A percentile compares a stretch with the other conserved stretches of the same genome.
Conservation (phyloP, 2,329 filamentous ascomycete species). For the Talaromyces sp. region DNA sequence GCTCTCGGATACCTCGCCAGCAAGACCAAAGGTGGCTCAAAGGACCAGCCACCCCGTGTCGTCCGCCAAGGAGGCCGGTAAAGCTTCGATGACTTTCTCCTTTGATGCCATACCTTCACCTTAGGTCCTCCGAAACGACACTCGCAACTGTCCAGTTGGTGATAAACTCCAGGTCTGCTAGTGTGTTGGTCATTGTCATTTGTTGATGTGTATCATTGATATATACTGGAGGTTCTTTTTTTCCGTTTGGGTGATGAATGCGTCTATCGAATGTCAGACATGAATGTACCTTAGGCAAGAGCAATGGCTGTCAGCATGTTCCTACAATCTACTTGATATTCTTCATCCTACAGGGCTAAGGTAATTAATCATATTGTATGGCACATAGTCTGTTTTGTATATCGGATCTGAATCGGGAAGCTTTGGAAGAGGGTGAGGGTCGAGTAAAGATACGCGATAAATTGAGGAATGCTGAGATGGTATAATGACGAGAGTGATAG, state of each 20-base stretch:
- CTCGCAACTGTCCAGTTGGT: not conserved
- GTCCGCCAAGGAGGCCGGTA: not conserved
- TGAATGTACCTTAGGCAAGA: no score
- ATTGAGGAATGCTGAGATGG: not conserved
- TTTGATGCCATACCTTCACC: not conserved
- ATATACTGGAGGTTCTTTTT: not conserved
- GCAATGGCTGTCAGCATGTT: not conserved
- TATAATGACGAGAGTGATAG: slow-evolving; percentile 1
- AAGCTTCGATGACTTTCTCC: not conserved
- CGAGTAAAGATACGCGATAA: not conserved
- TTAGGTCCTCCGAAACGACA: not conserved
- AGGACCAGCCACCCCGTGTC: not conserved
- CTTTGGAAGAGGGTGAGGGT: not conserved
- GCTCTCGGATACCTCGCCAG: not conserved
- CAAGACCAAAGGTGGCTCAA: not conserved
- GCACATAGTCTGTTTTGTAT: slow-evolving; percentile 22
- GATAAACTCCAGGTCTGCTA: not conserved
- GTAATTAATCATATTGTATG: not conserved
- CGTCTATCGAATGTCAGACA: no score
- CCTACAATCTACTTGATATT: not conserved
- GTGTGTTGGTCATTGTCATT: not conserved
- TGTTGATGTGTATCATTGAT: no score
- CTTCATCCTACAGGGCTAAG: not conserved
- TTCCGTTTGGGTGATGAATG: not conserved
- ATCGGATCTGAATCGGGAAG: slow-evolving; percentile 38